Evolutionary conservation across 352 stramenopile genomes (phyloP), one percentile per base, ranked within the genome.

Genomic region (Pythium grandisporangium): DNA sequence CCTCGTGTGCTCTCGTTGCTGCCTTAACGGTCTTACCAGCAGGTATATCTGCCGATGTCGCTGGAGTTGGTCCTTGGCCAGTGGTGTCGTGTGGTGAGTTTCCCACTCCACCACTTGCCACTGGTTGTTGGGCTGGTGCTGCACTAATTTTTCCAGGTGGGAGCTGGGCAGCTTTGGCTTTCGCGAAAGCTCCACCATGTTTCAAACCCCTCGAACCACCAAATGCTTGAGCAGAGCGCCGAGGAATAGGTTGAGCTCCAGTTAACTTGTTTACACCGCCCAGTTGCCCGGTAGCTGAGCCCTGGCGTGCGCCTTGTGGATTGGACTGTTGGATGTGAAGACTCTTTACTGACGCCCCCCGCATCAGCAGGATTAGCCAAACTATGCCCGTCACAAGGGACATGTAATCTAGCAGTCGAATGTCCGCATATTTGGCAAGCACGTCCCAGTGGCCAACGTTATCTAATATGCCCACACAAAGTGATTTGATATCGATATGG

Each of bases 321-420:
- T 76, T 87, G 3, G 67, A 77, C 41, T 86, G 73, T 35, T 90
- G 77, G 20, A 93, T 81, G 47, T 93, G 77, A n/a, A 93, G 58
- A 23, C 74, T 93, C 42, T 89, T 89, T 17, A 93, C 80, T 11
- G 77, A 72, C 21, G 80, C 60, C 23, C 80, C 80, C 30, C 77
- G 62, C 58, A 89, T 85, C 12, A 90, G 54, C 5, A 93, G 45
- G 20, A 86, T 66, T 4, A 93, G 50, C 70, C 77, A 88, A 0
- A 87, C 70, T 16, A 83, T 64, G 14, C 77, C 71, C 13, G 75
- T 84, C 22, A 93, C 70, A 14, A 93, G 56, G 12, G 62, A 63
- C 60, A 86, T 85, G 53, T 90, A 86, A 37, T 93, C 80, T 16
- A 88, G 53, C 36, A 91, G 49, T 10, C 72, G 59, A 20, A 71